Evolutionary conservation across 768 basidiomycete genomes (phyloP).

Genomic region (Strobilomyces echinocephalus): DNA sequence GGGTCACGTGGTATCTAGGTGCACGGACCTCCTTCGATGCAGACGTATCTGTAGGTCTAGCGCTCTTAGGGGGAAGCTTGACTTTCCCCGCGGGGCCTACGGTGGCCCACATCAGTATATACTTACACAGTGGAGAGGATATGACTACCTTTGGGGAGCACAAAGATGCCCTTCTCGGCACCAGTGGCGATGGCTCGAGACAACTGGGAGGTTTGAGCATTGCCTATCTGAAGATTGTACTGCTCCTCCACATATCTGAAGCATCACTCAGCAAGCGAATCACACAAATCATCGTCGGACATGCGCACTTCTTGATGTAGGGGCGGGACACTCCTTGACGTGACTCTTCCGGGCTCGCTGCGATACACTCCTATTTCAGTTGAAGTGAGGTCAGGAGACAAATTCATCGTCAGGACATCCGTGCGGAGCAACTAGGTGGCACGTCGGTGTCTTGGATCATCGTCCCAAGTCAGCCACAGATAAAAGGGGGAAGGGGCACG

Average conservation of each 20-base stretch:
- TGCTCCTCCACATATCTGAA: conserved; percentile 75
- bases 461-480: conserved; percentile 12
- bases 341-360: conserved; percentile 65
- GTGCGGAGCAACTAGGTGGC: conserved; percentile 3
- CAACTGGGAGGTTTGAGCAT: conserved; percentile 74
- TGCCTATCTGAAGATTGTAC: conserved; percentile 77
- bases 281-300: conserved; percentile 4
- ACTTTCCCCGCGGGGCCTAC: conserved; percentile 49
- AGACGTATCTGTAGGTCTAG: conserved; percentile 41
- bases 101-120: conserved; percentile 2
- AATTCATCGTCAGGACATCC: conserved; percentile 8
- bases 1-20: conserved; percentile 20
- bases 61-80: conserved; percentile 64
- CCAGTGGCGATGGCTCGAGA: conserved; percentile 78
- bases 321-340: conserved; percentile 84
- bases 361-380: conserved; percentile 72
- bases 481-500: conserved; percentile 5
- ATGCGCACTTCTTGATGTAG: conserved; percentile 84
- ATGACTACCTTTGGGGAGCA: conserved; percentile 76
- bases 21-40: conserved; percentile 57
- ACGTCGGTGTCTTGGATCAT: conserved; percentile 2
- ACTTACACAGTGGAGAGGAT: background rate
- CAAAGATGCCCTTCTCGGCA: conserved; percentile 76
- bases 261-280: conserved; percentile 16
- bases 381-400: conserved; percentile 17